Base-by-base conservation (phyloP, 2,329 filamentous ascomycete species). In the Mycosphaerelloides madeirae region DNA sequence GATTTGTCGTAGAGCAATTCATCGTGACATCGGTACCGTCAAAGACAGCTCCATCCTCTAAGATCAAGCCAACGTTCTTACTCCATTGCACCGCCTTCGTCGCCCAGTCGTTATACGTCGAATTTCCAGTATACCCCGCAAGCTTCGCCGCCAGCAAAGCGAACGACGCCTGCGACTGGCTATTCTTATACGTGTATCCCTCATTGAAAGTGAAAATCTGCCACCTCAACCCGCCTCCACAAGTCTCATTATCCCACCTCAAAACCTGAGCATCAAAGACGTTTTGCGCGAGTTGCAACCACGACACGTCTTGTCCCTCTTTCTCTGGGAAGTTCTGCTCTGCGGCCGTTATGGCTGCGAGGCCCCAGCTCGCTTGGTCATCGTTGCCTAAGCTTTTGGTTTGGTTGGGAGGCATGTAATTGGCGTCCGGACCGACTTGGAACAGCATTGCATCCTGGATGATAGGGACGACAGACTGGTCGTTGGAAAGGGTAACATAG, bases 121-220 rank as follows among this genome's bases (percentile, higher is more conserved):
- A 22, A 51, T 69, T 68, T 20, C 64, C 64, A 3, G 66, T 68
- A 49, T 59, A 68, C 19, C 54, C 48, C 5, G 56, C 58, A 6
- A 68, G 56, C 14, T 65, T 60, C 1, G 87, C 85, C 3, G 84
- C 82, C 11, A 95, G 74, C 58, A 90, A 84, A 65, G 94, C 90
- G 62, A 93, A 80, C n/a, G 81, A 83, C 32, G 85, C 87, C 64
- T 93, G 93, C 49, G 82, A 83, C 55, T 90, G 79, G 13, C 81
- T 77, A 69, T 91, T 91, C 68, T 90, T 93, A 76, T 94, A 93
- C 59, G 80, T 76, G 63, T 89, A 83, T 12, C 87, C 88, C 50
- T 81, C 81, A 62, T 94, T 91, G 56, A 77, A 79, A 1, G 76
- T 69, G 63, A 83, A 90, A 54, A 95, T 88, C 69, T 95, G 87